Conservation (phyloP, 768 basidiomycete genomes). For the Dendrothele bispora region DNA sequence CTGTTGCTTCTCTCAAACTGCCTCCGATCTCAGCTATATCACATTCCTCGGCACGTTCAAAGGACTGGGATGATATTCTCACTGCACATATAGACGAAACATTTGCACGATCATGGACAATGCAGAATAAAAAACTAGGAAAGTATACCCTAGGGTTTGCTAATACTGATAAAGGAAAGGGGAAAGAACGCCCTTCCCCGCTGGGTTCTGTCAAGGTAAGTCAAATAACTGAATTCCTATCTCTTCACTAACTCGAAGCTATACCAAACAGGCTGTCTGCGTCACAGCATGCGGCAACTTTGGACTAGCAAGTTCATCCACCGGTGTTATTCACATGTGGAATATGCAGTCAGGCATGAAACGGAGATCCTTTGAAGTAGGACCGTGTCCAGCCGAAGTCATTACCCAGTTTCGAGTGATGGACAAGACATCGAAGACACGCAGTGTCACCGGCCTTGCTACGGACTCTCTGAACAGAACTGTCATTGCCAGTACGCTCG, state of each 20-base stretch:
- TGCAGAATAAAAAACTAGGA: conserved; percentile 9
- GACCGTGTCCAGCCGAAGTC: conserved; percentile 58
- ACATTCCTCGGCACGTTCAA: conserved; percentile 76
- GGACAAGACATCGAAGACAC: conserved; percentile 40
- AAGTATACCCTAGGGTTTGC: conserved; percentile 49
- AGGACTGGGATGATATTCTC: conserved; percentile 97
- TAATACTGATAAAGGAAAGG: conserved; percentile 49
- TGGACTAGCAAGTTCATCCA: conserved; percentile 80
- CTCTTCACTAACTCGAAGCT: conserved; percentile 2
- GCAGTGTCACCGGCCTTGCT: conserved; percentile 78
- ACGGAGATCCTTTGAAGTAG: conserved; percentile 74
- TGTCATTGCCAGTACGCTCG: conserved; percentile 82
- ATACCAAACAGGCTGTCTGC: conserved; percentile 63
- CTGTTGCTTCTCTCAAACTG: conserved; percentile 81
- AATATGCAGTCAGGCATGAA: conserved; percentile 95
- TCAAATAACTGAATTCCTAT: background rate
- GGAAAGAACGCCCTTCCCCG: conserved; percentile 35
- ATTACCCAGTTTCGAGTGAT: conserved; percentile 41
- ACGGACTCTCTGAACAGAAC: conserved; percentile 82
- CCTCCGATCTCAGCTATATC: conserved; percentile 77
- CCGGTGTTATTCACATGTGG: conserved; percentile 84
- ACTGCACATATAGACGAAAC: conserved; percentile 87
- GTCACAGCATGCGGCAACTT: conserved; percentile 97
- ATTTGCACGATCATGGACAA: conserved; percentile 68
- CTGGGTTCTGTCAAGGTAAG: conserved; percentile 73